Base-by-base conservation (phyloP, 345 rosid species). In the Schrenkiella parvula region DNA sequence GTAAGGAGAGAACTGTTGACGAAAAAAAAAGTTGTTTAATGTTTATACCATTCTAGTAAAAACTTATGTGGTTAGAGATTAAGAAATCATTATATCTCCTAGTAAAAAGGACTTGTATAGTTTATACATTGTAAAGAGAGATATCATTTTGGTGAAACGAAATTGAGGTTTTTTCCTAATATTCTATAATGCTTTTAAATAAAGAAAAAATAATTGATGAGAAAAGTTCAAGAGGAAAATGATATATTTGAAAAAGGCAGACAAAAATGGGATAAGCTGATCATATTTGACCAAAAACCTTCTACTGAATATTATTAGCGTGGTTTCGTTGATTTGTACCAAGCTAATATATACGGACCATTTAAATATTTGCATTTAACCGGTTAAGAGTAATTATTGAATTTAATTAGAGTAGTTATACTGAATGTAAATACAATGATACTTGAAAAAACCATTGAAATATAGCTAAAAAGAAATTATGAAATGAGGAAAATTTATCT, bases 271-370 rank as follows among this genome's bases (percentile, higher is more conserved):
- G n/a, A n/a, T n/a, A n/a, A n/a, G 73, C 56, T 56, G 46, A 17
- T 66, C 22, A 46, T 34, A 57, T 44, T 57, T 69, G 73, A 69
- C 73, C 65, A 56, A 31, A 69, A 28, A 38, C 18, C 62, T 38
- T 52, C 18, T 15, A 25, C 12, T 66, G 23, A 66, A 48, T 9
- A 50, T 37, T 12, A 4, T 18, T 39, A 18, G 23, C 38, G 22
- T 28, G n/a, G 3, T 18, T 43, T 44, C 23, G 9, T 44, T 63
- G 53, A 44, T 35, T 57, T 57, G 42, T 34, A 15, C 59, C 8
- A 54, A 53, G 3, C 38, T 28, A 15, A 10, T 1, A 54, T 0
- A 9, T 34, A 34, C 31, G 17, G 10, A 19, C 2, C 5, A n/a
- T 8, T 35, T 58, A 18, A 34, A 35, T 12, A 37, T 22, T 22